Percentiles rank a stretch among this genome's conserved stretches.
These are phyloP conservation scores for Leptosphaerulina australis DNA, from an alignment of 2,329 filamentous ascomycete genomes.

Conservation along the genomic window DNA sequence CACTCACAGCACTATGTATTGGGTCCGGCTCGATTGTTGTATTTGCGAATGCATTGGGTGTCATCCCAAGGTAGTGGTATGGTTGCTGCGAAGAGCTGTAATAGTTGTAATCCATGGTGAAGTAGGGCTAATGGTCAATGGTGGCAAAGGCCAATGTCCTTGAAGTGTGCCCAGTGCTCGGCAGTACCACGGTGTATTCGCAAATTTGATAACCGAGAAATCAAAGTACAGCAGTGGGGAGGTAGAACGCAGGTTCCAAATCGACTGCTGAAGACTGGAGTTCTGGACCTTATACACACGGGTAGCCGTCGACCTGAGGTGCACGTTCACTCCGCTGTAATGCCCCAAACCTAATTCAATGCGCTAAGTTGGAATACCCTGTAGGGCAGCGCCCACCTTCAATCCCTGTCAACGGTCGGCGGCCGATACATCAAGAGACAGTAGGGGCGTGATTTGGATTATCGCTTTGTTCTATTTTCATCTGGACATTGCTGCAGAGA, in stretches of 20 bases:
- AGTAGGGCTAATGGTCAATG: slow-evolving; percentile 2
- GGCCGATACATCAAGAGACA: not conserved
- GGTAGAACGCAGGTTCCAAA: not conserved
- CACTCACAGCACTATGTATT: slow-evolving; percentile 43
- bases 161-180: not conserved
- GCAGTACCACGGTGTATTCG: slow-evolving; percentile 11
- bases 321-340: slow-evolving; percentile 25
- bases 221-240: not conserved
- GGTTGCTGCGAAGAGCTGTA: slow-evolving; percentile 55
- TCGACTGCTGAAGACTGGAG: slow-evolving; percentile 21
- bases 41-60: slow-evolving; percentile 44
- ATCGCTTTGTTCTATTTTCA: not conserved
- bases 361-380: slow-evolving; percentile 16
- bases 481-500: not conserved
- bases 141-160: not conserved
- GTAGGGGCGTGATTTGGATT: not conserved
- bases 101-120: slow-evolving; percentile 63
- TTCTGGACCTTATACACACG: slow-evolving; percentile 23
- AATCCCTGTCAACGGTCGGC: slow-evolving; percentile 18
- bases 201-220: not conserved
- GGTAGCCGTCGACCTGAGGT: slow-evolving; percentile 19
- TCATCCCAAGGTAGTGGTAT: slow-evolving; percentile 57
- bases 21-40: slow-evolving; percentile 47
- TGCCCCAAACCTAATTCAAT: slow-evolving; percentile 14
- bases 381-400: slow-evolving; percentile 21